Evolutionary conservation across 371 early-diverging fungal genomes (phyloP), one percentile per base, ranked within the genome.

Genomic region (Sporodiniella umbellata): DNA sequence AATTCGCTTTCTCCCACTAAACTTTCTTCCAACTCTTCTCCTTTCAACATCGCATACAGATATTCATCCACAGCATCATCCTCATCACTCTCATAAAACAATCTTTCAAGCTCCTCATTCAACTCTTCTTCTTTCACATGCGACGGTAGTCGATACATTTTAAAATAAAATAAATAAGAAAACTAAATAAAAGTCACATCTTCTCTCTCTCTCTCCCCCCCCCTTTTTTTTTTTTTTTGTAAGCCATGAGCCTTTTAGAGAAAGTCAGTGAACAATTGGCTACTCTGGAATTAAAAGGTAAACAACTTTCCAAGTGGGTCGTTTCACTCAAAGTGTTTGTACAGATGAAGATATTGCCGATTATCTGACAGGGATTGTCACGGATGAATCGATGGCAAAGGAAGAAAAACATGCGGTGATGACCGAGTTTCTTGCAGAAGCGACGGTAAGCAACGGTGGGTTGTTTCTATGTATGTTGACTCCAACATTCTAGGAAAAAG

Each of bases 341-440:
- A 4, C 19, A 75, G 75, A 75, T 54, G 65, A 68, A 8, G 75
- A 75, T 33, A 74, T 79, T 35, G 56, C 79, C 10, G 74, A 79
- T 25, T 83, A 78, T 52, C 75, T 83, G 56, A 70, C 78, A 40
- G 76, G 80, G 21, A 70, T 83, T 45, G 68, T 80, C 1, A 60
- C 72, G 23, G 83, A 83, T 23, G 76, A 70, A 15, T 70, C 75
- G 2, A 69, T 83, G 45, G 75, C 72, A 17, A 73, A 78, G 19
- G 71, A 74, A 18, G 83, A 83, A 46, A 80, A 78, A 37, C 73
- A 72, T 3, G 83, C 79, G 55, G 79, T 73, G 5, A 72, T 83
- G 19, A 54, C 72, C 15, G 83, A 79, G 44, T 77, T 78, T 10
- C 55, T 83, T 12, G 54, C 70, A 6, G 83, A 77, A 51, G 72